A percentile compares a stretch with the other conserved stretches of the same genome.
Evolutionary conservation across 1,139 yeast genomes (phyloP).

Genomic region (Yamadazyma diddensiae): DNA sequence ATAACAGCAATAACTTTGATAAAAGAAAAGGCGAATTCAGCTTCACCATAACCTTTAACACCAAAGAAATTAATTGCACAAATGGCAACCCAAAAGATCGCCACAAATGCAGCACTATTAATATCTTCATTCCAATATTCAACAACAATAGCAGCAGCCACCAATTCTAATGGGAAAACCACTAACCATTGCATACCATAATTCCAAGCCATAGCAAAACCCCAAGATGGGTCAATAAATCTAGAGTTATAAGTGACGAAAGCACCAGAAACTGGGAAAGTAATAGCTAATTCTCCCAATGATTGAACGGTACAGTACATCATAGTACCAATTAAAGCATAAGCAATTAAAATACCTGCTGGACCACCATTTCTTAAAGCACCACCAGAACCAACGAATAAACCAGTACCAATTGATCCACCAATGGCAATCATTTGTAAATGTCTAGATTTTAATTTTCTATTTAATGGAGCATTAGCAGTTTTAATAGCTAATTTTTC

Average conservation of each 20-base stretch:
- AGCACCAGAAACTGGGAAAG: slow-evolving; percentile 74
- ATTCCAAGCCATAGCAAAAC: slow-evolving; percentile 77
- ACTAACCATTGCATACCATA: slow-evolving; percentile 72
- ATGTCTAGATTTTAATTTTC: slow-evolving; percentile 62
- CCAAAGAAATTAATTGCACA: slow-evolving; percentile 57
- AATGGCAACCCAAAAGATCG: slow-evolving; percentile 59
- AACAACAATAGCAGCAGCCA: slow-evolving; percentile 72
- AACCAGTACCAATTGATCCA: slow-evolving; percentile 83
- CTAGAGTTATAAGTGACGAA: slow-evolving; percentile 67
- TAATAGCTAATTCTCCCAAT: slow-evolving; percentile 68
- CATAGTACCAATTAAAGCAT: slow-evolving; percentile 41
- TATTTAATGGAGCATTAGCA: slow-evolving; percentile 67
- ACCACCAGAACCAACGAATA: slow-evolving; percentile 65
- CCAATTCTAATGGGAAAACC: slow-evolving; percentile 68
- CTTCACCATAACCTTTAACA: slow-evolving; percentile 69
- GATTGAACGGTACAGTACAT: slow-evolving; percentile 67
- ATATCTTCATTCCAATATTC: slow-evolving; percentile 58
- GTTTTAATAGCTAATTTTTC: slow-evolving; percentile 68
- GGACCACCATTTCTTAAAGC: slow-evolving; percentile 67
- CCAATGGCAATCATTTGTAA: slow-evolving; percentile 86
- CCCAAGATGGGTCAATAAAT: slow-evolving; percentile 71
- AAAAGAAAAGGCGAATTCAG: slow-evolving; percentile 61
- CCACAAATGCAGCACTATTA: slow-evolving; percentile 67
- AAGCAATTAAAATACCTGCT: slow-evolving; percentile 68
- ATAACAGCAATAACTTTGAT: slow-evolving; percentile 61